These are phyloP conservation scores for Lactarius tabidus DNA, from an alignment of 768 basidiomycete species.

Conservation along the genomic window DNA sequence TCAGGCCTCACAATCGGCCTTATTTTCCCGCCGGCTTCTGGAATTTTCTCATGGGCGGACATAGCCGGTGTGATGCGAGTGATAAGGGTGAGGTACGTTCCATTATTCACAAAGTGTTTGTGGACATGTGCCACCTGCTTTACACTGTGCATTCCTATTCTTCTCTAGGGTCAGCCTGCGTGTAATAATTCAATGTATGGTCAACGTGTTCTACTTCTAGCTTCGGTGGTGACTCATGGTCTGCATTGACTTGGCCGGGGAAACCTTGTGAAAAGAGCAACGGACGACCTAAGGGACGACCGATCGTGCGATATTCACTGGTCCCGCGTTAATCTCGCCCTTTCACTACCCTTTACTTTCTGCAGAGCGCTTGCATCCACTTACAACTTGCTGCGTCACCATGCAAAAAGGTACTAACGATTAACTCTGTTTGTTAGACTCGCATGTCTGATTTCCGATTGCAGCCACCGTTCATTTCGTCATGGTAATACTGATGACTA, in stretches of 20 bases:
- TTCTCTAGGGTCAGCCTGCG: not conserved
- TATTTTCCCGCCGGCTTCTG: constrained; percentile 7
- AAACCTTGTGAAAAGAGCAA: not conserved
- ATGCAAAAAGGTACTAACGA: not conserved
- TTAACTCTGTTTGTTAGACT: not conserved
- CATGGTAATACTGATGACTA: not conserved
- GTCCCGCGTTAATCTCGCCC: constrained; percentile 12
- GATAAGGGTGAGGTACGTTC: constrained; percentile 12
- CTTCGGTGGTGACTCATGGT: not conserved
- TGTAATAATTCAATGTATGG: not conserved
- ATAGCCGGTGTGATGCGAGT: constrained; percentile 19
- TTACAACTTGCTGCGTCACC: constrained; percentile 7
- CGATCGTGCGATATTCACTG: not conserved
- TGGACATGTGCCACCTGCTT: constrained; percentile 4
- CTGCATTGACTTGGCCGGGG: not conserved
- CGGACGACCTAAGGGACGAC: not conserved
- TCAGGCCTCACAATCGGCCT: constrained; percentile 10
- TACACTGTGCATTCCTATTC: not conserved
- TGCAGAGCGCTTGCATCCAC: not conserved
- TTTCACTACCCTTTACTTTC: not conserved
- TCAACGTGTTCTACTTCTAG: not conserved
- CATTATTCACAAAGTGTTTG: constrained; percentile 7
- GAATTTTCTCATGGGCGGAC: constrained; percentile 16
- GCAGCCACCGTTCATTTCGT: constrained; percentile 8
- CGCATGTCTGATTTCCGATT: not conserved